Percentiles rank a stretch among this genome's conserved stretches.
Conservation (phyloP, 2,329 filamentous ascomycete species). For the Trichoderma guizhouense region DNA sequence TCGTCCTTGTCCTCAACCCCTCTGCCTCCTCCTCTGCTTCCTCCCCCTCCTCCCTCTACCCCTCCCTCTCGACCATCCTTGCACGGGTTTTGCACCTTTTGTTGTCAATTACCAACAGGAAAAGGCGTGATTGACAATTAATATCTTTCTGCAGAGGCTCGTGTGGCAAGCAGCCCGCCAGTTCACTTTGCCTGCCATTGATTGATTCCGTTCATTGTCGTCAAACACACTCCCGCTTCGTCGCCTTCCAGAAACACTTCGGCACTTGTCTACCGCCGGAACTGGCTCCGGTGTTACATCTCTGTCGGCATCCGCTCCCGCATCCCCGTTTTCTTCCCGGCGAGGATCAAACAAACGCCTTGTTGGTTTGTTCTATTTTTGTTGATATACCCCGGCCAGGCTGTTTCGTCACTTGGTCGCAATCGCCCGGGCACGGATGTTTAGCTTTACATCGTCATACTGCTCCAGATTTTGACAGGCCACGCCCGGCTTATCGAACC, state of each 20-base stretch:
- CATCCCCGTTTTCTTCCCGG: background rate
- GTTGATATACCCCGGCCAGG: background rate
- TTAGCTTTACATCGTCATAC: background rate
- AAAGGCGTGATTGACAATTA: background rate
- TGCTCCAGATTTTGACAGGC: background rate
- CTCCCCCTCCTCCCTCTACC: background rate
- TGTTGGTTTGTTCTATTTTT: constrained; percentile 11
- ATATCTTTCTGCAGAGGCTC: background rate
- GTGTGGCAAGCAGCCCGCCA: background rate
- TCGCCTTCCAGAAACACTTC: constrained; percentile 5
- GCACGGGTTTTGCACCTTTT: background rate
- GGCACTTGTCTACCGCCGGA: background rate
- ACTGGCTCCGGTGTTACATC: constrained; percentile 4
- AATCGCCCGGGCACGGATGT: background rate
- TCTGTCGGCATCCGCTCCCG: background rate
- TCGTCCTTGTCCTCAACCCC: background rate
- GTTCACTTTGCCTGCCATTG: background rate
- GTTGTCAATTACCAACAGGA: background rate
- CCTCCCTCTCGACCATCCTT: background rate
- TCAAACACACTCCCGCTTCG: constrained; percentile 7
- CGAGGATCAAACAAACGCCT: constrained; percentile 5
- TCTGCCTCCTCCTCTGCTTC: background rate
- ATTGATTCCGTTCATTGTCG: background rate
- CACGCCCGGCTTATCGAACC: constrained; percentile 5
- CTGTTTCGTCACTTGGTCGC: background rate